A percentile compares a stretch with the other conserved stretches of the same genome.
Evolutionary conservation across 1,139 yeast species (phyloP).

Genomic region (Protomyces inouyei): DNA sequence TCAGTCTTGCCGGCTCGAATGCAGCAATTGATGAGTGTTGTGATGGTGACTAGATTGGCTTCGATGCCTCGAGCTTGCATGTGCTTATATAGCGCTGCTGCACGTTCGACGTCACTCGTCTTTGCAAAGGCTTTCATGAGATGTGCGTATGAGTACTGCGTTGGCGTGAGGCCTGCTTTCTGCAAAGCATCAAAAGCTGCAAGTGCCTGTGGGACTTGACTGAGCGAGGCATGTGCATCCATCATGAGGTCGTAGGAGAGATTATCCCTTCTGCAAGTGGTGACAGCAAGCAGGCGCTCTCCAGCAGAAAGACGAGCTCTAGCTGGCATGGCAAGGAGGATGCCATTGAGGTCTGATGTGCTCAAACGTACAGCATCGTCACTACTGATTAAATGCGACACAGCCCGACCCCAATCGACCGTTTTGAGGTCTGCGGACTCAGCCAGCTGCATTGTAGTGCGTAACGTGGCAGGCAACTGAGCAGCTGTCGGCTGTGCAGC

Average conservation of each 20-base stretch:
- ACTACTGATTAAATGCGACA: neutral
- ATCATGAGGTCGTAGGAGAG: slow-evolving; percentile 27
- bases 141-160: slow-evolving; percentile 28
- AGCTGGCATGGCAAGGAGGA: slow-evolving; percentile 18
- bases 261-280: slow-evolving; percentile 5
- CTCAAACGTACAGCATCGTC: neutral
- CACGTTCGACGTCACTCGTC: slow-evolving; percentile 3
- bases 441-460: neutral
- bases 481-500: neutral
- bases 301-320: neutral
- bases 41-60: slow-evolving; percentile 27
- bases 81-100: slow-evolving; percentile 22
- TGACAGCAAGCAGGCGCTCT: neutral
- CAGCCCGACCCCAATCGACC: slow-evolving; percentile 3
- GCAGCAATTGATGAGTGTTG: slow-evolving; percentile 26
- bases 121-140: slow-evolving; percentile 26
- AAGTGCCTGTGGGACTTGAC: slow-evolving; percentile 15
- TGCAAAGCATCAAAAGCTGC: slow-evolving; percentile 10
- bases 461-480: neutral
- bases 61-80: slow-evolving; percentile 26
- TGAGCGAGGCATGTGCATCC: slow-evolving; percentile 25
- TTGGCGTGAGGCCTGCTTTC: slow-evolving; percentile 16
- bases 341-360: slow-evolving; percentile 5
- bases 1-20: slow-evolving; percentile 11
- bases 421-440: neutral